These are phyloP conservation scores for Suillus discolor DNA, from an alignment of 768 basidiomycete genomes.

Conservation along the genomic window DNA sequence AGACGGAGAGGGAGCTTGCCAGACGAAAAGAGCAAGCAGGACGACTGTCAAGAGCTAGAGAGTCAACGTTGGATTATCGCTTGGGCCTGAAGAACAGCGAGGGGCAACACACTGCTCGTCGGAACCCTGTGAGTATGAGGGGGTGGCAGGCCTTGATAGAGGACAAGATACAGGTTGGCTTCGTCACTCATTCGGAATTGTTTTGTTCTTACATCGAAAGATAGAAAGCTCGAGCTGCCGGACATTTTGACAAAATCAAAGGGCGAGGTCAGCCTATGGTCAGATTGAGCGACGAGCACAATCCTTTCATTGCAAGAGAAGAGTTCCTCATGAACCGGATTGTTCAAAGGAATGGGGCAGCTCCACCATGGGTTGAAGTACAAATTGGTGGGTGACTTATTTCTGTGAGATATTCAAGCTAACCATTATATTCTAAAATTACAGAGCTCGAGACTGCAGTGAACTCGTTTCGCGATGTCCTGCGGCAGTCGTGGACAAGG, in stretches of 20 bases:
- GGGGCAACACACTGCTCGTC: conserved; percentile 25
- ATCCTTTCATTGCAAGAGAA: conserved; percentile 71
- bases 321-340: conserved; percentile 89
- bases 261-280: conserved; percentile 62
- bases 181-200: background rate
- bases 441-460: conserved; percentile 70
- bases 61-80: conserved; percentile 76
- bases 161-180: conserved; percentile 74
- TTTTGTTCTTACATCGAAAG: conserved; percentile 7
- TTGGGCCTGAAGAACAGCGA: conserved; percentile 46
- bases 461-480: conserved; percentile 59
- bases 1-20: conserved; percentile 49
- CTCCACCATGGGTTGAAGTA: conserved; percentile 85
- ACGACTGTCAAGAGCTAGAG: conserved; percentile 62
- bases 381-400: conserved; percentile 56
- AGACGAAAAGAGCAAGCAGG: conserved; percentile 56
- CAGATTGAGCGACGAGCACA: conserved; percentile 47
- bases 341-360: conserved; percentile 78
- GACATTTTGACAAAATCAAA: conserved; percentile 70
- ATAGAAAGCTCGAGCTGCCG: conserved; percentile 66
- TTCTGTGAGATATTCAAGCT: conserved; percentile 5
- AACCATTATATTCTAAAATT: conserved; percentile 8
- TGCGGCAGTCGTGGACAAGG: conserved; percentile 76
- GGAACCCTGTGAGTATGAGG: conserved; percentile 65
- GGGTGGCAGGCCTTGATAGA: conserved; percentile 80